A percentile compares a stretch with the other conserved stretches of the same genome.
These are phyloP conservation scores for Artemisia tridentata DNA, from an alignment of 129 eudicot species.

Conservation along the genomic window DNA sequence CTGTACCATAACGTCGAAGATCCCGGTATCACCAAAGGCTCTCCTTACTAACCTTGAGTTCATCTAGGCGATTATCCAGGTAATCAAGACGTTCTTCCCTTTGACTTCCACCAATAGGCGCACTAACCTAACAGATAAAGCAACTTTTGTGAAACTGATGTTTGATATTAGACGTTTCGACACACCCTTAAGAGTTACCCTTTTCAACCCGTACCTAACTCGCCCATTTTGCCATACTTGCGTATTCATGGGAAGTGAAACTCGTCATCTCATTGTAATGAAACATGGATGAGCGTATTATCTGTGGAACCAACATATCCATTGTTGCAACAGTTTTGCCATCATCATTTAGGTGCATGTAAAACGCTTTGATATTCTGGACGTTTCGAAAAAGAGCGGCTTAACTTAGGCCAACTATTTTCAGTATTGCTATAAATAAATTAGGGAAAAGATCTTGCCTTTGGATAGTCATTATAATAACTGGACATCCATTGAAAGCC, in stretches of 20 bases:
- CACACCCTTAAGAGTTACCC: not conserved
- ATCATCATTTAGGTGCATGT: conserved; percentile 95
- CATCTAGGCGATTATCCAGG: conserved; percentile 74
- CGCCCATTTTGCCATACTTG: conserved; percentile 17
- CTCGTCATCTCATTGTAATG: conserved; percentile 1
- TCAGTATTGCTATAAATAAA: not conserved
- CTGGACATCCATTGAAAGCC: conserved; percentile 91
- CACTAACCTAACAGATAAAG: conserved; percentile 70
- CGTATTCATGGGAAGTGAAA: not conserved
- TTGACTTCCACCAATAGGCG: conserved; percentile 99
- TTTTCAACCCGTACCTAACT: not conserved
- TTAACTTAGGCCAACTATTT: not conserved
- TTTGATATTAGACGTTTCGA: not conserved
- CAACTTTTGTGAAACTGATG: not conserved
- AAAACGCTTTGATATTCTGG: conserved; percentile 96
- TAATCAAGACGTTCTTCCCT: conserved; percentile 94
- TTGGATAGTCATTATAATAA: conserved; percentile 93
- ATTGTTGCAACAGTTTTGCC: conserved; percentile 97
- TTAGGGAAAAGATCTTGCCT: conserved; percentile 43
- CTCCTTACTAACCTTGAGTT: conserved; percentile 72
- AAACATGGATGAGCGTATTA: conserved; percentile 29
- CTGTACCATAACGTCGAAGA: conserved; percentile 97
- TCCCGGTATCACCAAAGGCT: conserved; percentile 99
- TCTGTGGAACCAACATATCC: conserved; percentile 99
- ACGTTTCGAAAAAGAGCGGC: conserved; percentile 9